Base-by-base conservation (phyloP, 805 yeast species). In the Candida tibetensis region DNA sequence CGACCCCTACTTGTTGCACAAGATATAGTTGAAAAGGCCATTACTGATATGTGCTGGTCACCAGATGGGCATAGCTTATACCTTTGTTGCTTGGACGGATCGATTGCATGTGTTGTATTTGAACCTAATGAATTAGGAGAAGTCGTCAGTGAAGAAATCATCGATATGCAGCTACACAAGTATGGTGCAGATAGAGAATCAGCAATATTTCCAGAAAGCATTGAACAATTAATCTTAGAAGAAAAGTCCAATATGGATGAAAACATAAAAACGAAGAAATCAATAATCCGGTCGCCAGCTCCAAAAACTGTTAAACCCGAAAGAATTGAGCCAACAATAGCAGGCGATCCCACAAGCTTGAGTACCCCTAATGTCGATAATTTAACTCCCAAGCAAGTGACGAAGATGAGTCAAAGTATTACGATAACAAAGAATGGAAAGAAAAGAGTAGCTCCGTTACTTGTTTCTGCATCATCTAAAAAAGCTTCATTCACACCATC, bases 171-270 rank as follows among this genome's bases (percentile, higher is more conserved):
- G 41, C 70, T 91, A 40, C 81, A 84, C 48, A 73, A 88, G 48
- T 91, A 85, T 55, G 98, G 99, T 45, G 89, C 85, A 2, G 95
- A 86, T 45, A 75, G 89, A 40, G 96, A 90, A 47, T 76, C 85
- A 6, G 70, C 84, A 66, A 82, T 82, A 15, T 85, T 88, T 50
- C 95, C 96, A 0, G 98, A 91, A 53, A 82, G 93, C 58, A 75
- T 82, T 1, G 83, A 79, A 37, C 97, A 90, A 59, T 67, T 91
- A 39, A 57, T 65, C 4, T 63, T 91, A 16, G 96, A 89, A 48
- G 87, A 82, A 27, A 69, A 70, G 44, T 79, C 86, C 1, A 65
- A 61, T 6, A 60, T 28, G 21, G 5, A 15, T n/a, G 39, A 30
- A 2, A 32, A 28, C n/a, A 32, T 7, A 36, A 30, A 38, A 17